Evolutionary conservation across 176 grass and related monocot species (phyloP).

Genomic region (Cenchrus americanus): DNA sequence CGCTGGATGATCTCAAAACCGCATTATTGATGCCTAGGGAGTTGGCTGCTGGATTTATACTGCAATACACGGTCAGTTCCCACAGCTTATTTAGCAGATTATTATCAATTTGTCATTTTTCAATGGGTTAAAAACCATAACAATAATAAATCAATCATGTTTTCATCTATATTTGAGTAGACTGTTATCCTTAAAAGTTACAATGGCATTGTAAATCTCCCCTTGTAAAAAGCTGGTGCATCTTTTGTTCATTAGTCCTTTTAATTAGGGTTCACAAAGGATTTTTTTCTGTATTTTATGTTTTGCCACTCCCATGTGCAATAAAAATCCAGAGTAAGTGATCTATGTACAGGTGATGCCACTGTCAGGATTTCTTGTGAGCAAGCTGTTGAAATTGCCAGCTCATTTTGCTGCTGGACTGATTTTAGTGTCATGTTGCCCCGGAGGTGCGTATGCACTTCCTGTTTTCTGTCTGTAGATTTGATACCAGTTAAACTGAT

Average conservation of each 20-base stretch:
- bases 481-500: conserved; percentile 39
- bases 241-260: neutral
- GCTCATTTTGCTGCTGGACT: conserved; percentile 91
- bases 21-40: conserved; percentile 88
- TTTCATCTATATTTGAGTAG: neutral
- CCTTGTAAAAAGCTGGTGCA: neutral
- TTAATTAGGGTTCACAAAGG: neutral
- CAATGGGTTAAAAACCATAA: neutral
- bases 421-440: conserved; percentile 82
- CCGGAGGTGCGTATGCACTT: conserved; percentile 59
- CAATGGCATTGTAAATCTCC: neutral
- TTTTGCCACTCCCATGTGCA: neutral
- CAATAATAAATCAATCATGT: neutral
- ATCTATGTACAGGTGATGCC: conserved; percentile 86
- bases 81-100: neutral
- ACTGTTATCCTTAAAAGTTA: neutral
- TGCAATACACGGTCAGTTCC: conserved; percentile 79
- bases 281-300: neutral
- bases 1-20: conserved; percentile 67
- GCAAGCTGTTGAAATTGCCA: conserved; percentile 79
- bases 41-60: conserved; percentile 70
- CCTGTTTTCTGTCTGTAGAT: conserved; percentile 2
- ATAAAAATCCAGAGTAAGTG: neutral
- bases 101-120: neutral
- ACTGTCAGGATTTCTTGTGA: conserved; percentile 69